Evolutionary conservation across 768 basidiomycete species (phyloP).

Genomic region (Termitomyces bulborhizus): DNA sequence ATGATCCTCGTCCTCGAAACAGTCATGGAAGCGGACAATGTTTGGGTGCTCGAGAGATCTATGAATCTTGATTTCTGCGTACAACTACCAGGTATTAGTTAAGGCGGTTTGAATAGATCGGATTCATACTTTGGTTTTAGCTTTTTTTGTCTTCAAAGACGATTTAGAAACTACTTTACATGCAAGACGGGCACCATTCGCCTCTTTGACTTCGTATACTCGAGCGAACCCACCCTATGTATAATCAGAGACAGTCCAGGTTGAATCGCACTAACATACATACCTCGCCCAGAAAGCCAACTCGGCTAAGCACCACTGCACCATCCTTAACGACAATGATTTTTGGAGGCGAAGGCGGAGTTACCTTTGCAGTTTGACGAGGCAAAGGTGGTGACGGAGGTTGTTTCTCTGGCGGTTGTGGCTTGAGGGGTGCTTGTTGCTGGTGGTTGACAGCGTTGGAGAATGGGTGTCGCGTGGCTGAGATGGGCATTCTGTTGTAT

Average conservation of each 20-base stretch:
- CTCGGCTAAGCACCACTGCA: constrained; percentile 53
- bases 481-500: constrained; percentile 24
- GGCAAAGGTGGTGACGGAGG: constrained; percentile 63
- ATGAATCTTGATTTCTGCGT: constrained; percentile 98
- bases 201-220: constrained; percentile 90
- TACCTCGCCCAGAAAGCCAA: constrained; percentile 89
- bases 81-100: constrained; percentile 51
- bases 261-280: constrained; percentile 18
- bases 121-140: constrained; percentile 79
- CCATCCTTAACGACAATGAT: constrained; percentile 63
- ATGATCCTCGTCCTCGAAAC: constrained; percentile 92
- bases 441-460: constrained; percentile 26
- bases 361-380: constrained; percentile 76
- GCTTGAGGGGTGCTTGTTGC: constrained; percentile 16
- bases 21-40: constrained; percentile 87
- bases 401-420: constrained; percentile 23
- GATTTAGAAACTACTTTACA: constrained; percentile 95
- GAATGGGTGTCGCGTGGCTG: constrained; percentile 24
- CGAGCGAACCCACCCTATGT: constrained; percentile 86
- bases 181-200: constrained; percentile 57
- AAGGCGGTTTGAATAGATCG: too few species aligned
- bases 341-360: constrained; percentile 76
- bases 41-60: constrained; percentile 87
- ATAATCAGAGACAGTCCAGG: neutral
- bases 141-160: constrained; percentile 91